Evolutionary conservation across 495 filamentous ascomycete genomes (phyloP), one percentile per base, ranked within the genome.

Genomic region (Sphaerosporella brunnea): DNA sequence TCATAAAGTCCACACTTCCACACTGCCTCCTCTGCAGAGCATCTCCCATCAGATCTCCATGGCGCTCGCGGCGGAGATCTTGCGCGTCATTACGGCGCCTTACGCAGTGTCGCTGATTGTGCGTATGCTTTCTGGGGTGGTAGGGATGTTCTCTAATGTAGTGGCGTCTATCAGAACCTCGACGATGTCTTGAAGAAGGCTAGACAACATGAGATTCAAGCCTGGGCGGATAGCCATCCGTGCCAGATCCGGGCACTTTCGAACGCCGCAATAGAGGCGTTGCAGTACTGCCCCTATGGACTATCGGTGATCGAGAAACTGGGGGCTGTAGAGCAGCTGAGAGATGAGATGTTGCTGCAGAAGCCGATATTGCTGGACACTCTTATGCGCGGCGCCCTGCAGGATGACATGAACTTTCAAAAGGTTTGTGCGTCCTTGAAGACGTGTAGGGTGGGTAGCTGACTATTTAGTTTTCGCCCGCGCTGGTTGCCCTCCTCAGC

Each of bases 261-360:
- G 24, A 30, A 47, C 11, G 48, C 48, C 11, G 47, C 53, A 23
- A 20, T 59, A n/a, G 37, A 23, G 41, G 51, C 56, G 36, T 48
- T 59, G 15, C 55, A 59, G 40, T 58, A 59, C 35, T 59, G 56
- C 10, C 56, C 56, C 30, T 59, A 59, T 49, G 56, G 50, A 10
- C 46, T 59, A 20, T 48, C 51, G 7, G 54, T 59, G 13, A 25
- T 59, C 32, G 55, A 57, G 35, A 36, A 41, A 34, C 43, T 58
- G 4, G 56, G 54, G 50, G 51, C 8, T 26, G 21, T 26, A 7
- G 40, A 1, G 23, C 40, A 36, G 16, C 21, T 59, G 15, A 46
- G 51, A 9, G 37, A 59, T 46, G 51, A 34, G 3, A 58, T 59
- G 19, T 25, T 59, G n/a, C 32, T 30, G 11, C 46, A 51, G 30